Evolutionary conservation across 345 rosid species (phyloP), one percentile per base, ranked within the genome.

Genomic region (Lepidium aucheri): DNA sequence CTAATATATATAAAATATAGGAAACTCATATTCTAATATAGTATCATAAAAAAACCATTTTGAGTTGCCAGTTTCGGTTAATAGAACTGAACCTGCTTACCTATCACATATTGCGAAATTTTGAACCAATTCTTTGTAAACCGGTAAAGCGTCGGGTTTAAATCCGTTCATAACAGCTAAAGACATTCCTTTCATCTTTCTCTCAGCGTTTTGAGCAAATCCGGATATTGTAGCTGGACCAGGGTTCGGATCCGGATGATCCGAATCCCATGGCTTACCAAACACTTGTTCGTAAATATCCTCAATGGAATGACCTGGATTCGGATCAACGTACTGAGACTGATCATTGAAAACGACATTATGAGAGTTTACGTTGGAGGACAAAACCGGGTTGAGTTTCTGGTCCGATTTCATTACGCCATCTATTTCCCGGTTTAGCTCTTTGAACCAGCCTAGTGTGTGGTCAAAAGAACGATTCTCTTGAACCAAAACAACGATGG

Each of bases 391-490:
- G 69, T 91, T 91, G 15, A 85, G 84, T 72, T 73, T 67, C 0
- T 49, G 68, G 42, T 92, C 87, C 0, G 92, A 74, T 33, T 93
- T 89, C 0, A 79, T 74, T 10, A 85, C 91, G 12, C 96, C 98
- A 43, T 87, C 79, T 49, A 92, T 89, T 62, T 87, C 84, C 1
- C 79, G 88, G 77, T 89, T 85, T 38, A 85, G 64, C 7, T 84
- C 71, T 51, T 89, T 92, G 74, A 87, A 79, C 96, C 98, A 89
- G 14, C 98, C 98, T 2, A 92, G 77, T 42, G 82, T 83, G 80
- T 92, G 98, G 72, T 89, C 96, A 52, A 92, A 92, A 33, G 98
- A 92, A 20, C 96, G 92, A 81, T 89, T 92, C 63, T 92, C 96
- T 74, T 85, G 98, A 33, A 89, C 86, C 35, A 92, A 74, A 14